A percentile compares a stretch with the other conserved stretches of the same genome.
Conservation (phyloP, 768 basidiomycete species). For the Mycena haematopus region DNA sequence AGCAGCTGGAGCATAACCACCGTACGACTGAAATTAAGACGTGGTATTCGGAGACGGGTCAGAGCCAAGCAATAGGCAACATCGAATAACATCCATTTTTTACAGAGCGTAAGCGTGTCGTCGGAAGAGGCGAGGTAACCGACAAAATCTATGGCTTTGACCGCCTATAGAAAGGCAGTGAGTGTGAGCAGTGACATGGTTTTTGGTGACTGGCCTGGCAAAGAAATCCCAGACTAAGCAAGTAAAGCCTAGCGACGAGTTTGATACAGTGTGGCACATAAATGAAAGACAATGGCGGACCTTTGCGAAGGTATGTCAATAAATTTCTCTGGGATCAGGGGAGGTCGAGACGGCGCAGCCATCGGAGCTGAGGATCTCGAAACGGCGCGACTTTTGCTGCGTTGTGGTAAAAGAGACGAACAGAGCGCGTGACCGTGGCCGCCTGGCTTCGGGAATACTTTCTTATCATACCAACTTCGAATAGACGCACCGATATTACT, state of each 20-base stretch:
- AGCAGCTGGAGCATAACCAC: slow-evolving; percentile 68
- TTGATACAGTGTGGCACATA: background rate
- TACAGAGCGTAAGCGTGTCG: slow-evolving; percentile 50
- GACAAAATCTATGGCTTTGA: slow-evolving; percentile 78
- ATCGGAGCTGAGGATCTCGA: background rate
- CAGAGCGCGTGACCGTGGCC: background rate
- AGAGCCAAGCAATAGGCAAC: slow-evolving; percentile 63
- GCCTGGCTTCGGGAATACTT: background rate
- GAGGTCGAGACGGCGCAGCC: slow-evolving; percentile 25
- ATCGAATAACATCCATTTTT: slow-evolving; percentile 80
- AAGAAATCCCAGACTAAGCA: slow-evolving; percentile 74
- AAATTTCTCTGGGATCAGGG: slow-evolving; percentile 77
- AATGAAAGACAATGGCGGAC: background rate
- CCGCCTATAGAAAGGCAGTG: slow-evolving; percentile 52
- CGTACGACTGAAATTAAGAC: slow-evolving; percentile 70
- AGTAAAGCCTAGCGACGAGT: slow-evolving; percentile 73
- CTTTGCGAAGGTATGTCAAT: slow-evolving; percentile 58
- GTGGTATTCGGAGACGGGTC: slow-evolving; percentile 73
- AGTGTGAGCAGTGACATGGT: slow-evolving; percentile 1
- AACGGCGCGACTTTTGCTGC: slow-evolving; percentile 1
- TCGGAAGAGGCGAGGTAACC: slow-evolving; percentile 57
- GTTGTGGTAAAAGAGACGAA: background rate
- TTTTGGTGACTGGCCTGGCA: slow-evolving; percentile 64
- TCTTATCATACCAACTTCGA: background rate
- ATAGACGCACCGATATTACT: background rate